Evolutionary conservation across 345 rosid genomes (phyloP), one percentile per base, ranked within the genome.

Genomic region (Eucalyptus grandis): DNA sequence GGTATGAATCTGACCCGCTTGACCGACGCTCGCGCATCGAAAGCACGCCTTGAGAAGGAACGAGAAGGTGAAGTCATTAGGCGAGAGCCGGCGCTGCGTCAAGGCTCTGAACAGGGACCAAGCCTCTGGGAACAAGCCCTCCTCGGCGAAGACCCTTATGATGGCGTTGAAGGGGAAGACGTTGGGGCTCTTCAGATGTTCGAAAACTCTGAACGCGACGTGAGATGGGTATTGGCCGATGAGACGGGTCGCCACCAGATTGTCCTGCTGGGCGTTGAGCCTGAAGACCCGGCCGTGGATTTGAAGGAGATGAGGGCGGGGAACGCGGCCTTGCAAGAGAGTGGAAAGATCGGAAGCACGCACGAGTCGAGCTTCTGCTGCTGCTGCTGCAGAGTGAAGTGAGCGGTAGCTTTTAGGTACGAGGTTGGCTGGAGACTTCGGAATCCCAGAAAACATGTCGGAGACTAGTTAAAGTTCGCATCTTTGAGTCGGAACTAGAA

Each of bases 161-260:
- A 93, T 92, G 91, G 95, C 93, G 83, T 93, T 93, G 91, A 88
- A 93, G 4, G 95, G 95, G 90, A 92, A 93, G 86, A 93, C 89
- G 77, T 92, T 92, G 89, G 95, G 94, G 21, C 27, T 50, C 43
- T 58, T 81, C 7, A 93, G 90, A 9, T 88, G 93, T 44, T 56
- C 26, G 80, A 93, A 93, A 22, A 92, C 90, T 30, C 44, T 60
- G 90, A 91, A 90, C 58, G 93, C 89, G 4, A 81, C 3, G 17
- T 7, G 49, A 44, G 92, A 37, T 54, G 94, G 91, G 90, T 91
- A 92, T 16, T 90, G 94, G 80, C 91, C 92, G 86, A 93, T 92
- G 87, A 93, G 92, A 87, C 93, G 93, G 67, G 94, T 91, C 26
- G 92, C 91, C 7, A 92, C 88, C 86, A 92, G 86, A 67, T 93